Evolutionary conservation across 805 yeast genomes (phyloP), one percentile per base, ranked within the genome.

Genomic region (Yarrowia sp.): DNA sequence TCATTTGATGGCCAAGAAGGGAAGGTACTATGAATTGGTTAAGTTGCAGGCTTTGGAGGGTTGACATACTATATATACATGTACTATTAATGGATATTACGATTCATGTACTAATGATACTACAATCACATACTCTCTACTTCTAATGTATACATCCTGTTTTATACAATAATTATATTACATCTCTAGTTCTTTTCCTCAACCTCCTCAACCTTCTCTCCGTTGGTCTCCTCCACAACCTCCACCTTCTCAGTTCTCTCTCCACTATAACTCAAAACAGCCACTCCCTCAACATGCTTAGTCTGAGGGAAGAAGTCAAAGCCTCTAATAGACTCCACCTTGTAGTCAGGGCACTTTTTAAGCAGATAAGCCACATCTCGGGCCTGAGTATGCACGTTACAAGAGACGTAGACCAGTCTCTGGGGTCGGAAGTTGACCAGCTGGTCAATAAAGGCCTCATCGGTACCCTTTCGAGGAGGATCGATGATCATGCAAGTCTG

Each of bases 401-500:
- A 95, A 67, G 97, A 90, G 65, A 95, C 89, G 77, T 95, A 95
- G n/a, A 95, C 96, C 64, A 95, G 85, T 70, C 86, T 86, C 16
- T 88, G 88, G 2, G 99, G 98, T 67, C 83, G 80, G 76, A 89
- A 95, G 21, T 81, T 90, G 21, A 95, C 83, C 65, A 95, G 80
- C 77, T 95, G 99, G 69, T 87, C 85, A 76, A 95, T 80, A 73
- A 95, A 95, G 10, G 85, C 85, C 61, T 86, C 89, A 75, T 92
- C 98, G 76, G 98, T 93, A 1, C 99, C 99, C 75, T 93, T 95
- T 75, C 99, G 85, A 46, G 98, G 97, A 4, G 99, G 99, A 75
- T 95, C 99, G 71, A 95, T 83, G 66, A 95, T 92, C 38, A 95
- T 95, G 11, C 96, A 85, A 0, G 98, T 95, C 70, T 86, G 79